Percentiles rank a stretch among this genome's conserved stretches.
Evolutionary conservation across 225 moss, liverwort and hornwort species (phyloP).

Genomic region (Marchantia paleacea): DNA sequence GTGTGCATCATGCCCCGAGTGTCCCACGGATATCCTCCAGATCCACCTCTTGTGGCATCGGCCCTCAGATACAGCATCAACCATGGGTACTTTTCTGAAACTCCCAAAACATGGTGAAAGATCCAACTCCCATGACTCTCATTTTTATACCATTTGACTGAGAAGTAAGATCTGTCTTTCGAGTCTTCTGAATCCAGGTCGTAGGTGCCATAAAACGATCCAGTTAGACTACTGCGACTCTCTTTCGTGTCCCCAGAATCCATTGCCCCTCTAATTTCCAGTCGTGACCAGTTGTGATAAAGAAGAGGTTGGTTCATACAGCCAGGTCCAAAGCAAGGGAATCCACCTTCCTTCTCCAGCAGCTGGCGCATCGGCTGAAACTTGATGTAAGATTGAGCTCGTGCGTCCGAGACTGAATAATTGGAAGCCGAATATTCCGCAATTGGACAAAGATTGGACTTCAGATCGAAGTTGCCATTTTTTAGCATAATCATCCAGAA

Average conservation of each 20-base stretch:
- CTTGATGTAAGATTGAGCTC: background rate
- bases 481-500: conserved; percentile 99
- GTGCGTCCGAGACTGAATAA: conserved; percentile 19
- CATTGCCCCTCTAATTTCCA: background rate
- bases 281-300: conserved; percentile 51
- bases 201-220: conserved; percentile 77
- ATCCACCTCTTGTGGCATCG: conserved; percentile 64
- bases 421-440: conserved; percentile 5
- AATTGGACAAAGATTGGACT: conserved; percentile 57
- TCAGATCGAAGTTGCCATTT: conserved; percentile 74
- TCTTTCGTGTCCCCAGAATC: background rate
- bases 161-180: conserved; percentile 55
- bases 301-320: conserved; percentile 92
- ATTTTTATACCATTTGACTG: conserved; percentile 70
- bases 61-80: conserved; percentile 89
- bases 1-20: conserved; percentile 82
- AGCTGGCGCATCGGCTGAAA: conserved; percentile 12
- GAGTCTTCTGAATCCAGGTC: conserved; percentile 44
- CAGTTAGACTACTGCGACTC: conserved; percentile 35
- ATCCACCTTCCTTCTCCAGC: conserved; percentile 12
- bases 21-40: conserved; percentile 92
- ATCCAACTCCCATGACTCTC: conserved; percentile 61
- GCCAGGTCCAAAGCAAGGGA: conserved; percentile 82
- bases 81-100: conserved; percentile 78
- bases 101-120: conserved; percentile 64